Percentiles rank a stretch among this genome's conserved stretches.
Evolutionary conservation across 441 rosid species (phyloP).

Genomic region (Omphalea diandra): DNA sequence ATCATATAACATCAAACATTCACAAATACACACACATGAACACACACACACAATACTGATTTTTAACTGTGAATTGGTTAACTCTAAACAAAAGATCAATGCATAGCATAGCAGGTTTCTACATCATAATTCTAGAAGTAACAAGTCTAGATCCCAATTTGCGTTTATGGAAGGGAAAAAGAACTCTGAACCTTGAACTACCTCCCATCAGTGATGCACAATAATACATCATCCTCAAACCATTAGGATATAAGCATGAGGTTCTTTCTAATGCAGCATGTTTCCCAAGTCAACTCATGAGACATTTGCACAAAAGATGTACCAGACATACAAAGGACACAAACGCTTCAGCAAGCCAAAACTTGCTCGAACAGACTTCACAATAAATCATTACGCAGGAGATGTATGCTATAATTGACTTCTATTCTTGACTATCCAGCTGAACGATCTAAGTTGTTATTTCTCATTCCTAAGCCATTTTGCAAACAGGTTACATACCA

Average conservation of each 20-base stretch:
- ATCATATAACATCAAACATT: background rate
- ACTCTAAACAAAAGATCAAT: background rate
- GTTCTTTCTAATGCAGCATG: slow-evolving; percentile 46
- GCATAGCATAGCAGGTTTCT: background rate
- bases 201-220: background rate
- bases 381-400: slow-evolving; percentile 69
- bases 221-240: background rate
- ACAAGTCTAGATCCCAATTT: background rate
- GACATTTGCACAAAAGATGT: slow-evolving; percentile 74
- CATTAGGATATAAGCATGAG: background rate
- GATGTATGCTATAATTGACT: slow-evolving; percentile 52
- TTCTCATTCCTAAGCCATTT: slow-evolving; percentile 21
- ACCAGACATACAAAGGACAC: slow-evolving; percentile 63
- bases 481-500: slow-evolving; percentile 88
- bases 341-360: slow-evolving; percentile 77
- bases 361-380: slow-evolving; percentile 66
- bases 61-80: background rate
- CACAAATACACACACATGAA: background rate
- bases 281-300: slow-evolving; percentile 78
- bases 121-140: background rate
- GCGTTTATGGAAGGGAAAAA: background rate
- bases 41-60: background rate
- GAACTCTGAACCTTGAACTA: background rate
- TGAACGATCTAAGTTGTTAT: slow-evolving; percentile 19
- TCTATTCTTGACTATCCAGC: slow-evolving; percentile 17